Evolutionary conservation across 2,329 filamentous ascomycete species (phyloP), one percentile per base, ranked within the genome.

Genomic region (Cladosporium oxysporum): DNA sequence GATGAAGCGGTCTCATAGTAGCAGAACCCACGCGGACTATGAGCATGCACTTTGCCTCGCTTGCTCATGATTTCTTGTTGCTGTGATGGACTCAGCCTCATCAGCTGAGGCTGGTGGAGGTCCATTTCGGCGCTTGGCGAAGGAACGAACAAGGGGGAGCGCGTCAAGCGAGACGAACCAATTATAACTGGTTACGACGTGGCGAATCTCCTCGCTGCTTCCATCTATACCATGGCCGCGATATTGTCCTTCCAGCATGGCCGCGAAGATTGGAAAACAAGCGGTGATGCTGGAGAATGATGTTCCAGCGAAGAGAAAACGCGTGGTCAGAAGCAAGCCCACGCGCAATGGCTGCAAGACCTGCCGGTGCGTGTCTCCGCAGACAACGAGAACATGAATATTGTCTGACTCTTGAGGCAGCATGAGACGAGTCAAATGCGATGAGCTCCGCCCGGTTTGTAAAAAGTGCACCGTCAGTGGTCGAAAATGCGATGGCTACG

Each of bases 361-460:
- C 6, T 67, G 66, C 37, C 62, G 66, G 66, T 65, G 50, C 26
- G 61, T 33, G 6, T 29, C n/a, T n/a, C 23, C 33, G 7, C 10
- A 29, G 18, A 11, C 18, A 3, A 21, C 33, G 14, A 55, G n/a
- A n/a, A 28, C 44, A 37, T 23, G 11, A 14, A 60, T 0, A 8
- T 52, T 21, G 35, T 29, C 58, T 66, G 26, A 66, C 28, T 14
- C 26, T 23, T 2, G 21, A 14, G 16, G 23, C 65, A 85, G 83
- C 72, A 78, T 82, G n/a, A 81, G 84, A 61, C 83, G 83, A 61
- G 80, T 86, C 65, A 86, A 86, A 72, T 86, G 84, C 69, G 84
- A 85, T 67, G 83, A 86, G 72, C 75, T 72, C 21, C 84, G 82
- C 58, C 84, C 84, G 1, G 76, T 73, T 35, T 87, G 84, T 68